Evolutionary conservation across 352 stramenopile species (phyloP), one percentile per base, ranked within the genome.

Genomic region (Phytophthora cactorum): DNA sequence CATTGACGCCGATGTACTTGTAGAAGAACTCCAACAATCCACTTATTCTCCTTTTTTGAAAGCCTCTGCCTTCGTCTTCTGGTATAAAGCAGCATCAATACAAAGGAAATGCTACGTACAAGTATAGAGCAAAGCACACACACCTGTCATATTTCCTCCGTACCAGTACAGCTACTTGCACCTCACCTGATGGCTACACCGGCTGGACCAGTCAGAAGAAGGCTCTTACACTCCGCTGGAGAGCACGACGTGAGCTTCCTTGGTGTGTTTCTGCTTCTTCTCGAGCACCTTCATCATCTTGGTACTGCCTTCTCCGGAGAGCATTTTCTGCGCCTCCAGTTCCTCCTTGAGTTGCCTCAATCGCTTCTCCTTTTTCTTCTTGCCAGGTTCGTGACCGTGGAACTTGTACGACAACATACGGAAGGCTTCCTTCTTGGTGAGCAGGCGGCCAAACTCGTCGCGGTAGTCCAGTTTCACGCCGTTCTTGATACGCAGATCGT

Each of bases 381-480:
- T 98, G 6, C 91, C 93, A 5, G 95, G 97, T 5, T 95, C 96
- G 67, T 99, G 95, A 27, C 97, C 97, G 75, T 99, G 97, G 79
- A 99, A 99, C 68, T 98, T 97, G 84, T 99, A 99, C 75, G 93
- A 99, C 31, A 99, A 78, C 70, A 99, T 82, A 31, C 97, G 94
- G 86, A 98, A 99, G 1, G 97, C 97, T 75, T 99, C 97, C 72
- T 99, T 99, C 47, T 98, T 92, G 6, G 97, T 99, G 9, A 99
- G 78, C 41, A 99, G 72, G 3, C 95, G 92, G 5, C 97, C 97
- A 75, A 98, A 96, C 54, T 99, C 96, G 72, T 99, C 97, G 45
- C 97, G 88, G 81, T 99, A 99, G 72, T 99, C 97, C 12, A 99
- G 70, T 56, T 93, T 95, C 25, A 95, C 86, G n/a, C 88, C 88